A percentile compares a stretch with the other conserved stretches of the same genome.
Evolutionary conservation across 176 grass and related monocot genomes (phyloP).

Genomic region (Areca catechu): DNA sequence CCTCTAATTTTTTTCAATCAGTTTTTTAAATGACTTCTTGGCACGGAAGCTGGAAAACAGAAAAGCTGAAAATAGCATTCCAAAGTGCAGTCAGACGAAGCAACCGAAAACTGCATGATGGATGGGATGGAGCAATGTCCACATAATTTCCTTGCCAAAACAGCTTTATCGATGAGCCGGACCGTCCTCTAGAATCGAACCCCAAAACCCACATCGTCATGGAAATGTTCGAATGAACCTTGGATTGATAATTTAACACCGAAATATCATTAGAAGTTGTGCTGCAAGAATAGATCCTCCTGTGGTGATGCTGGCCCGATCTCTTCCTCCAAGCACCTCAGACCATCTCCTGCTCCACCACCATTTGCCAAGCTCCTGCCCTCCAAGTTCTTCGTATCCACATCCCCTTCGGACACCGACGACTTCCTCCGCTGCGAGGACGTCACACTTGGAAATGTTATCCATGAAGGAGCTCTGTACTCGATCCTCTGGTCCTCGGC

Average conservation of each 20-base stretch:
- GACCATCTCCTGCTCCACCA: conserved; percentile 36
- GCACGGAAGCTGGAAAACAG: too few relatives aligned
- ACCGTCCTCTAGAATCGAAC: too few relatives aligned
- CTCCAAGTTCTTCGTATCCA: conserved; percentile 59
- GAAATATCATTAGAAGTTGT: conserved; percentile 60
- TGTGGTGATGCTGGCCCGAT: conserved; percentile 73
- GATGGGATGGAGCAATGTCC: too few relatives aligned
- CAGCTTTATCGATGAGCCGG: too few relatives aligned
- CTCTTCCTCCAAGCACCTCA: conserved; percentile 94
- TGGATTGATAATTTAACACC: background rate
- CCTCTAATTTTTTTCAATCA: too few relatives aligned
- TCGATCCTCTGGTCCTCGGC: conserved; percentile 66
- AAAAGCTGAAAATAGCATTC: too few relatives aligned
- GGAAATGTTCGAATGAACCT: too few relatives aligned
- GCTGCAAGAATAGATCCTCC: conserved; percentile 86
- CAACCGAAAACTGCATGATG: too few relatives aligned
- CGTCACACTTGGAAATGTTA: conserved; percentile 88
- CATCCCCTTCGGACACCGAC: conserved; percentile 79
- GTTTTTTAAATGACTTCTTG: too few relatives aligned
- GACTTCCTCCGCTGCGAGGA: conserved; percentile 95
- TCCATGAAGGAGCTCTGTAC: conserved; percentile 91
- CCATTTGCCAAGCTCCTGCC: conserved; percentile 47
- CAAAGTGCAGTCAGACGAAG: too few relatives aligned
- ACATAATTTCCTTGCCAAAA: too few relatives aligned
- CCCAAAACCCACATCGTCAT: too few relatives aligned